These are phyloP conservation scores for Leptomonas pyrrhocoris DNA, from an alignment of 208 protist species.

Conservation along the genomic window DNA sequence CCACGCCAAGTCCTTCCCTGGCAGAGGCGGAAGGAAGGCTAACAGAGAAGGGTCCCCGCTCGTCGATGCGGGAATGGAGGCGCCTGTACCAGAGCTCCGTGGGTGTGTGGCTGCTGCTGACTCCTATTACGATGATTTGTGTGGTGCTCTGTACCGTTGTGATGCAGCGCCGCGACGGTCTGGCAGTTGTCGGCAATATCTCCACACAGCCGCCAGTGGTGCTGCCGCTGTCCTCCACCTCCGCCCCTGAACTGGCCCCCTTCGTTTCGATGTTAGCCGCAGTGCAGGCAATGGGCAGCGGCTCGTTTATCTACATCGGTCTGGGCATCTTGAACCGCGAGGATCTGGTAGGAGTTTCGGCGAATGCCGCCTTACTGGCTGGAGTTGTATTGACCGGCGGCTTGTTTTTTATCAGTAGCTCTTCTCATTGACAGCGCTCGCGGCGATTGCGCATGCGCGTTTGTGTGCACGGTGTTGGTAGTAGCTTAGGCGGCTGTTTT, in stretches of 20 bases:
- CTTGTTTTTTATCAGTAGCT: slow-evolving; percentile 28
- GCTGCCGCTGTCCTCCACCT: neutral
- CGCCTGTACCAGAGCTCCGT: slow-evolving; percentile 29
- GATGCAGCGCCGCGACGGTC: too few relatives aligned
- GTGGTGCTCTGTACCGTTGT: slow-evolving; percentile 14
- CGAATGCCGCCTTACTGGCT: slow-evolving; percentile 36
- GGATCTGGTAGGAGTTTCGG: slow-evolving; percentile 40
- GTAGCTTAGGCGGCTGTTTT: too few relatives aligned
- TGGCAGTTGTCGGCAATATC: neutral
- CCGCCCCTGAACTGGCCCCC: too few relatives aligned
- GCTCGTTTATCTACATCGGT: slow-evolving; percentile 73
- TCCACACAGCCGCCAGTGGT: neutral
- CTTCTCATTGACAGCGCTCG: slow-evolving; percentile 1
- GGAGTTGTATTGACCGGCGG: slow-evolving; percentile 45
- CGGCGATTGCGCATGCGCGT: too few relatives aligned
- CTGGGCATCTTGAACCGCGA: slow-evolving; percentile 52
- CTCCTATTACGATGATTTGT: slow-evolving; percentile 44
- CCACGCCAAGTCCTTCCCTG: neutral
- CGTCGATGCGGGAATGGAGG: slow-evolving; percentile 23
- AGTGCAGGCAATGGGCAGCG: slow-evolving; percentile 59
- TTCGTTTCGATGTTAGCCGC: slow-evolving; percentile 31
- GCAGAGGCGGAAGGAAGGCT: neutral
- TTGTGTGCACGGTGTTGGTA: too few relatives aligned
- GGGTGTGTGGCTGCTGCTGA: slow-evolving; percentile 50
- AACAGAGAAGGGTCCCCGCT: neutral